phyloP scores from a whole-genome alignment of 164 flowering plant genomes.

The Malania oleifera region DNA sequence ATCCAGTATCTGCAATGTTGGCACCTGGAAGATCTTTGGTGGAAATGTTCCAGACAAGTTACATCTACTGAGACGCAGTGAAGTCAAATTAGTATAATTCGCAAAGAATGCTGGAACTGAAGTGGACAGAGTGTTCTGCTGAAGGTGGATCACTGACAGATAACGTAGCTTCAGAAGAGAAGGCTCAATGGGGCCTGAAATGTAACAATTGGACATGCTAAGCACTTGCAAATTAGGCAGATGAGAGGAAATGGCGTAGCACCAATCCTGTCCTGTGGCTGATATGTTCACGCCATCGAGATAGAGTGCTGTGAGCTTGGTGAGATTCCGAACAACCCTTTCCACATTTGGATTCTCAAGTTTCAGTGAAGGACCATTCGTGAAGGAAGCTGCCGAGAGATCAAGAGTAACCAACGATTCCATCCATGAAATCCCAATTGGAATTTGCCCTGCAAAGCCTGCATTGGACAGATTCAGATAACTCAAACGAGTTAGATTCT shows the following conservation, averaged over 20 bases:
- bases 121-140: conserved; percentile 21
- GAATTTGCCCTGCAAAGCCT: conserved; percentile 23
- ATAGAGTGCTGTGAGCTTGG: conserved; percentile 5
- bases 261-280: conserved; percentile 12
- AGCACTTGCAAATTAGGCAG: conserved; percentile 12
- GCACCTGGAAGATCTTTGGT: conserved; percentile 18
- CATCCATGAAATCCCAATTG: conserved; percentile 16
- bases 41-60: conserved; percentile 33
- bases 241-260: conserved; percentile 11
- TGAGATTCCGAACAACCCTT: conserved; percentile 10
- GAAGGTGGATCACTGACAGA: conserved; percentile 23
- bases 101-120: conserved; percentile 29
- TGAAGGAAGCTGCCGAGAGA: background rate
- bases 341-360: conserved; percentile 1
- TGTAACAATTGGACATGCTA: conserved; percentile 5
- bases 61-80: conserved; percentile 23
- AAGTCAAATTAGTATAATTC: conserved; percentile 25
- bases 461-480: conserved; percentile 20
- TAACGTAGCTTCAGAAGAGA: conserved; percentile 11
- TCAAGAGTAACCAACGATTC: conserved; percentile 18
- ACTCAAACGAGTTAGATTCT: conserved; percentile 1
- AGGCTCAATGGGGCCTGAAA: conserved; percentile 24
- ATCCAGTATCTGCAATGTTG: conserved; percentile 20
- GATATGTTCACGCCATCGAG: conserved; percentile 10
- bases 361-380: background rate